These are phyloP conservation scores for Fagopyrum tataricum DNA, from an alignment of 148 eudicot species.

Conservation along the genomic window DNA sequence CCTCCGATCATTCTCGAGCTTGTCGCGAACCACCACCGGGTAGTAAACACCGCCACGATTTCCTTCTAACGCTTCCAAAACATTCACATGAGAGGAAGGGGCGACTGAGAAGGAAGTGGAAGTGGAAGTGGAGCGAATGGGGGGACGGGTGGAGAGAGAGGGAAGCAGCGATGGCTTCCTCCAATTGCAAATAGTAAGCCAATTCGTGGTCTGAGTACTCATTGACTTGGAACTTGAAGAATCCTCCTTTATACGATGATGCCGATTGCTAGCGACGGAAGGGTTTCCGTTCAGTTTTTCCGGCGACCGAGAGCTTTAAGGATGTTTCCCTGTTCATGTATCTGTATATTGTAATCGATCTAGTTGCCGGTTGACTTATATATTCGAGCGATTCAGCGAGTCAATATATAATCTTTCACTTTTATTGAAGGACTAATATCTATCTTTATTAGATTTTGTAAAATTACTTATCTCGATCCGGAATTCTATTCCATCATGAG, in stretches of 20 bases:
- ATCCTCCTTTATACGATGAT: slow-evolving; percentile 24
- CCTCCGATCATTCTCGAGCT: slow-evolving; percentile 26
- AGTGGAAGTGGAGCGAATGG: too few relatives aligned
- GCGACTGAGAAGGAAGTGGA: slow-evolving; percentile 13
- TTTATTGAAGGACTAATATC: too few relatives aligned
- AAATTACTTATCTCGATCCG: too few relatives aligned
- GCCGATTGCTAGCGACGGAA: slow-evolving; percentile 15
- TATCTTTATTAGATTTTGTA: too few relatives aligned
- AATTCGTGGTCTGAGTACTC: slow-evolving; percentile 43
- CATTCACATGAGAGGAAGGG: background rate
- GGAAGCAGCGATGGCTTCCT: slow-evolving; percentile 58
- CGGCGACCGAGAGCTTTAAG: background rate
- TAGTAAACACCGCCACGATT: slow-evolving; percentile 16
- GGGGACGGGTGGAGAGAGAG: slow-evolving; percentile 27
- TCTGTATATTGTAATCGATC: too few relatives aligned
- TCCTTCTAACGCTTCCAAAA: background rate
- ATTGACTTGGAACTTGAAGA: slow-evolving; percentile 24
- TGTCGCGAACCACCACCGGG: slow-evolving; percentile 22
- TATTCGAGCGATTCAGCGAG: too few relatives aligned
- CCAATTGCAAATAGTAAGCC: slow-evolving; percentile 48
- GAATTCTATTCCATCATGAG: too few relatives aligned
- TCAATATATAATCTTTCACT: too few relatives aligned
- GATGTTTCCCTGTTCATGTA: too few relatives aligned
- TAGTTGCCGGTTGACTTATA: too few relatives aligned
- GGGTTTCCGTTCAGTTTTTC: slow-evolving; percentile 17